Evolutionary conservation across 2,329 filamentous ascomycete species (phyloP).

Genomic region (Paraphaeosphaeria minitans): DNA sequence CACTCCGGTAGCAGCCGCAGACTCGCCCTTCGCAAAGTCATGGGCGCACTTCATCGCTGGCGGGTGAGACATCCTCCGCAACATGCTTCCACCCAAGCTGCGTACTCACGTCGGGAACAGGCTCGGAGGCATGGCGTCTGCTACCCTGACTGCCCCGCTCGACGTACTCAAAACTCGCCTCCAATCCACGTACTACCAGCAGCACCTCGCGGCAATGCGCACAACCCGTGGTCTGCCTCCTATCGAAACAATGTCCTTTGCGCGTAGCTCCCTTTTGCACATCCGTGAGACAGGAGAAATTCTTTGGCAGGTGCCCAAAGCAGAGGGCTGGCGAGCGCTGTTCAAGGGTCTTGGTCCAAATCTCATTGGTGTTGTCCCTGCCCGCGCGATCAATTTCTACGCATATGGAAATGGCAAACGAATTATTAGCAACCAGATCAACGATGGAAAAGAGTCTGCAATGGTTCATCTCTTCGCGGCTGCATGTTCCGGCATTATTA

Average conservation of each 20-base stretch:
- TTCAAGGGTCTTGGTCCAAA: constrained; percentile 95
- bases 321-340: constrained; percentile 83
- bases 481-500: constrained; percentile 78
- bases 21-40: constrained; percentile 66
- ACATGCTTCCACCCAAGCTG: background rate
- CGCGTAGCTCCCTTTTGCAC: constrained; percentile 72
- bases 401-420: constrained; percentile 91
- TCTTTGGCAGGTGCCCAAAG: constrained; percentile 75
- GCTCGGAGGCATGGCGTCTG: constrained; percentile 86
- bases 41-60: constrained; percentile 93
- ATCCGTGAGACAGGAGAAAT: constrained; percentile 87
- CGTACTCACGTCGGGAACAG: constrained; percentile 54
- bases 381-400: constrained; percentile 91
- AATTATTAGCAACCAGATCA: constrained; percentile 75
- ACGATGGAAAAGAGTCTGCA: constrained; percentile 70
- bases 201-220: constrained; percentile 73
- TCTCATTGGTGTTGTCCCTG: constrained; percentile 85
- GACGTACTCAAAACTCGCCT: constrained; percentile 93
- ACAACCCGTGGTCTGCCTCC: constrained; percentile 61
- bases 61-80: constrained; percentile 64
- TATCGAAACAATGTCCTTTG: constrained; percentile 64
- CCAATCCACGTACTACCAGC: constrained; percentile 93
- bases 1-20: constrained; percentile 43
- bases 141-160: constrained; percentile 89
- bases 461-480: constrained; percentile 81